Conservation (phyloP, 2,329 filamentous ascomycete genomes). For the Paraphaeosphaeria sporulosa region DNA sequence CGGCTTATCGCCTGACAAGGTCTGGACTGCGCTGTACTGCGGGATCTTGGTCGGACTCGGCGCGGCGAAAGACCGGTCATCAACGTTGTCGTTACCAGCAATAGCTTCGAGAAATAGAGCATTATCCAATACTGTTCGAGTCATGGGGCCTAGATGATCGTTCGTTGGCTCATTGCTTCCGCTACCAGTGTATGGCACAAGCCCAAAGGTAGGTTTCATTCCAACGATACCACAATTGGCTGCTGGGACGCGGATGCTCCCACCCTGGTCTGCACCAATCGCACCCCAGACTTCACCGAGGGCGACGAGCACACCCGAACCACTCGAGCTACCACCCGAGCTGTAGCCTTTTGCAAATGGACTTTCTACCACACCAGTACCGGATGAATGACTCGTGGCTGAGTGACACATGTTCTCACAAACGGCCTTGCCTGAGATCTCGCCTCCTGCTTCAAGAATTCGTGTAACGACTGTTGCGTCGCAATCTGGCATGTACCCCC, state of each 20-base stretch:
- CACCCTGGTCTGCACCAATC: slow-evolving; percentile 59
- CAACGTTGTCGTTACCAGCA: slow-evolving; percentile 60
- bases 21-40: slow-evolving; percentile 32
- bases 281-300: slow-evolving; percentile 55
- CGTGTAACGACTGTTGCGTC: slow-evolving; percentile 43
- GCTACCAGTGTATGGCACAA: slow-evolving; percentile 61
- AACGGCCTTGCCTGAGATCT: slow-evolving; percentile 39
- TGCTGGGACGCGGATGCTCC: slow-evolving; percentile 57
- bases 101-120: slow-evolving; percentile 55
- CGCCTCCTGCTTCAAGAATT: slow-evolving; percentile 37
- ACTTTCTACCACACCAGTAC: slow-evolving; percentile 57
- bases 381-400: slow-evolving; percentile 39
- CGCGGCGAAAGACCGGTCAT: slow-evolving; percentile 49
- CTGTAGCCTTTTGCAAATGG: slow-evolving; percentile 56
- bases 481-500: slow-evolving; percentile 30
- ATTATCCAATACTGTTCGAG: slow-evolving; percentile 52
- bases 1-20: slow-evolving; percentile 20
- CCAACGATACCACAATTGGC: slow-evolving; percentile 52
- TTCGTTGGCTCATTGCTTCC: slow-evolving; percentile 59
- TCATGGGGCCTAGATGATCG: slow-evolving; percentile 60
- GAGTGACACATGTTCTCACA: slow-evolving; percentile 45
- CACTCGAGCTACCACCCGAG: slow-evolving; percentile 59
- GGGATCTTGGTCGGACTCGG: slow-evolving; percentile 35
- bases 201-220: slow-evolving; percentile 61
- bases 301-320: slow-evolving; percentile 57